Evolutionary conservation across 1,284 basidiomycete species (phyloP).

Genomic region (Entoloma clypeatum): DNA sequence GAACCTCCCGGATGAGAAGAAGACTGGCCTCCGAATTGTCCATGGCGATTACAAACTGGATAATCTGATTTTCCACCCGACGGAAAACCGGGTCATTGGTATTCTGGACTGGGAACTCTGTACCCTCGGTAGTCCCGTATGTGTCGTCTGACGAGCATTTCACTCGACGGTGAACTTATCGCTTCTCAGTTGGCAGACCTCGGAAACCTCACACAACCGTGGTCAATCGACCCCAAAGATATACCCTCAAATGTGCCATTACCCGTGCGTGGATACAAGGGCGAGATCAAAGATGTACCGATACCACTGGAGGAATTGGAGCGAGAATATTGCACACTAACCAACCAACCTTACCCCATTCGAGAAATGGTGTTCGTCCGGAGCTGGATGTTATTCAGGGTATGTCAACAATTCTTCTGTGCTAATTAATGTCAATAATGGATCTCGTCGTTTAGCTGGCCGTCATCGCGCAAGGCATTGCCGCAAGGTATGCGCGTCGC

Average conservation of each 20-base stretch:
- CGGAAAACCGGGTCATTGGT: conserved; percentile 88
- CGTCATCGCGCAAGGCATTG: conserved; percentile 91
- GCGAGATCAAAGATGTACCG: conserved; percentile 52
- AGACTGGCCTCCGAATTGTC: conserved; percentile 73
- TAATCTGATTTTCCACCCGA: conserved; percentile 92
- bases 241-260: conserved; percentile 28
- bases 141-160: conserved; percentile 19
- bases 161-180: conserved; percentile 4
- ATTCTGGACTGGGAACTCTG: conserved; percentile 97
- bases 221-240: conserved; percentile 58
- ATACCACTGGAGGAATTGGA: conserved; percentile 75
- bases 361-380: conserved; percentile 71
- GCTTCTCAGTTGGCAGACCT: conserved; percentile 78
- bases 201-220: conserved; percentile 85
- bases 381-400: conserved; percentile 87
- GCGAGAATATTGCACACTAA: conserved; percentile 66
- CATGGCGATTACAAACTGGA: conserved; percentile 98
- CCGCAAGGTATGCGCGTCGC: conserved; percentile 79
- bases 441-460: conserved; percentile 50
- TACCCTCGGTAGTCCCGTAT: conserved; percentile 82
- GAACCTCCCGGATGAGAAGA: conserved; percentile 72
- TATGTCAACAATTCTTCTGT: conserved; percentile 35
- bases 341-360: conserved; percentile 66
- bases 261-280: conserved; percentile 57
- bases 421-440: conserved; percentile 1